Evolutionary conservation across 2,329 filamentous ascomycete species (phyloP).

Genomic region (Bisporella sp.): DNA sequence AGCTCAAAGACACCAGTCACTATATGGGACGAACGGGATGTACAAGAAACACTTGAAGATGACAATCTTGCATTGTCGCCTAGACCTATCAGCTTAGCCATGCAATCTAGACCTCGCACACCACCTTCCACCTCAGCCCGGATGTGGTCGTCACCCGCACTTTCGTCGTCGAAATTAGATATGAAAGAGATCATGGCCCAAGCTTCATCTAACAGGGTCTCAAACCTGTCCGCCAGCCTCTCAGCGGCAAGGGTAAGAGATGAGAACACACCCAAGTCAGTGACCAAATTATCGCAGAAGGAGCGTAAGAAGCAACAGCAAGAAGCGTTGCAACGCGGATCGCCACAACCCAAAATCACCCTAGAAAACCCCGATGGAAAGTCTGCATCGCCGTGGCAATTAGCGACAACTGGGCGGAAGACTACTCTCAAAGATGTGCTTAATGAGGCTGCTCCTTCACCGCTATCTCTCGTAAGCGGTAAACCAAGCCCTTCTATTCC

Average conservation of each 20-base stretch:
- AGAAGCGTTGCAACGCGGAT: conserved; percentile 29
- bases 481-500: conserved; percentile 9
- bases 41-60: conserved; percentile 5
- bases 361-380: conserved; percentile 39
- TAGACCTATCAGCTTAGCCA: neutral
- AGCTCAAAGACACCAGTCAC: neutral
- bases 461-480: conserved; percentile 22
- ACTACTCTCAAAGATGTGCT: conserved; percentile 44
- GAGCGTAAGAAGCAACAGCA: conserved; percentile 82
- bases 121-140: conserved; percentile 12
- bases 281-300: conserved; percentile 75
- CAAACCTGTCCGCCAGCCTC: conserved; percentile 43
- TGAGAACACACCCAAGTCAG: conserved; percentile 30
- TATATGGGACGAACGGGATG: conserved; percentile 12
- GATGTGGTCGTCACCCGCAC: conserved; percentile 24
- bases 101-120: conserved; percentile 1
- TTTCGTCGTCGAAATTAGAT: conserved; percentile 25
- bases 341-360: conserved; percentile 31
- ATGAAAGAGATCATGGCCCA: conserved; percentile 85
- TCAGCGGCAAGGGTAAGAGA: conserved; percentile 39
- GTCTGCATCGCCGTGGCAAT: conserved; percentile 58
- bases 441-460: conserved; percentile 25
- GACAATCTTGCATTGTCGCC: conserved; percentile 2
- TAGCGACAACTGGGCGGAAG: conserved; percentile 41
- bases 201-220: conserved; percentile 42